Evolutionary conservation across 805 yeast genomes (phyloP).

Genomic region (Schizosaccharomyces osmophilus): DNA sequence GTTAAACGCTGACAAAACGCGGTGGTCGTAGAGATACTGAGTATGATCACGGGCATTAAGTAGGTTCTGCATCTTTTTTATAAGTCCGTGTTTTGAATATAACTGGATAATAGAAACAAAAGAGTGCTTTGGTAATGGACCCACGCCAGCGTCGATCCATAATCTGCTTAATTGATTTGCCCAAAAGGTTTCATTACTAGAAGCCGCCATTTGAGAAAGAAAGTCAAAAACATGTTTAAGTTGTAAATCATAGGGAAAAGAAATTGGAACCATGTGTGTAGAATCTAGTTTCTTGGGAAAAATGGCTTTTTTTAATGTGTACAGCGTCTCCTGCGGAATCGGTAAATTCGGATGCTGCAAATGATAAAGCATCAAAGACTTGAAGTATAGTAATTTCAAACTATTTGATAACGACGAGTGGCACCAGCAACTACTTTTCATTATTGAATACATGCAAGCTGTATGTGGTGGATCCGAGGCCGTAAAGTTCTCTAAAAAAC

Average conservation of each 20-base stretch:
- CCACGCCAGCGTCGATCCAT: neutral
- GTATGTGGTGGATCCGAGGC: no score
- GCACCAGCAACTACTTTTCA: no score
- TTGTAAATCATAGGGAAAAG: neutral
- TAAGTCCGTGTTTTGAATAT: neutral
- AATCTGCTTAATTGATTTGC: neutral
- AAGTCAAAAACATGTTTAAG: neutral
- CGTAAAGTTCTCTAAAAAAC: no score
- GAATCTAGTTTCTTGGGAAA: no score
- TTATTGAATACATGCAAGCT: no score
- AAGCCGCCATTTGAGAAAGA: neutral
- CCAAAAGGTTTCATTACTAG: neutral
- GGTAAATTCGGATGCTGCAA: no score
- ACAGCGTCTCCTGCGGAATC: no score
- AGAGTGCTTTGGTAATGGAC: neutral
- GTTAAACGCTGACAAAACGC: neutral
- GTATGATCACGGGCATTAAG: neutral
- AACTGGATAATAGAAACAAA: neutral
- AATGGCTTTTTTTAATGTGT: no score
- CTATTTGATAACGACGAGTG: no score
- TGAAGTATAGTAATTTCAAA: no score
- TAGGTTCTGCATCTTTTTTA: neutral
- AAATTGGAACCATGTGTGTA: no score
- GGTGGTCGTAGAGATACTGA: neutral
- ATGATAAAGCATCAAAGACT: no score